Evolutionary conservation across 1,284 basidiomycete genomes (phyloP).

Genomic region (Cutaneotrichosporon dermatis): DNA sequence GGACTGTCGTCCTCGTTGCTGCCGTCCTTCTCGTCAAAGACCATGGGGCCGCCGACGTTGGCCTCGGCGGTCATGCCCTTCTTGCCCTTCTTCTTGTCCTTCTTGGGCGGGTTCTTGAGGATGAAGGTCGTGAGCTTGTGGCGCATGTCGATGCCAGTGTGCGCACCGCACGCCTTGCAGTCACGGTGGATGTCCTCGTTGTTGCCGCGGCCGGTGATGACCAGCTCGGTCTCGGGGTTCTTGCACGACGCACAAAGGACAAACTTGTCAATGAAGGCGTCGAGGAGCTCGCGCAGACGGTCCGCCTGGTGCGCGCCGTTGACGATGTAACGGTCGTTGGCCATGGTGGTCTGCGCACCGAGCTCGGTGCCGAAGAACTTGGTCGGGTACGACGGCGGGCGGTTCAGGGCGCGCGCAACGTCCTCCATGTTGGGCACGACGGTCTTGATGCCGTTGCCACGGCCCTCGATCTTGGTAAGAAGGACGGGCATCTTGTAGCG

Average conservation of each 20-base stretch:
- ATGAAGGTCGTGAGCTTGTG: conserved; percentile 97
- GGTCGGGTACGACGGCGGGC: conserved; percentile 90
- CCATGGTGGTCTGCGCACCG: conserved; percentile 93
- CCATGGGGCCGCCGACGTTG: conserved; percentile 43
- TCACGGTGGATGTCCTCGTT: conserved; percentile 86
- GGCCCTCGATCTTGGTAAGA: conserved; percentile 95
- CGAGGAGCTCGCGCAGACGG: conserved; percentile 91
- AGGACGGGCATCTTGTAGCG: conserved; percentile 80
- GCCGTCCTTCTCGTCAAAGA: conserved; percentile 40
- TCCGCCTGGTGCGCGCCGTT: conserved; percentile 93
- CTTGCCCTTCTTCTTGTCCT: conserved; percentile 62
- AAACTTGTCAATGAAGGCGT: conserved; percentile 96
- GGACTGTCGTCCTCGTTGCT: conserved; percentile 21
- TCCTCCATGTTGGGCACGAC: conserved; percentile 98
- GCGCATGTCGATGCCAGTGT: conserved; percentile 89
- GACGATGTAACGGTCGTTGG: conserved; percentile 97
- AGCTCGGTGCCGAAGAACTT: conserved; percentile 99
- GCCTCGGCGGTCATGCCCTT: conserved; percentile 48
- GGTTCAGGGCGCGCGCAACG: conserved; percentile 88
- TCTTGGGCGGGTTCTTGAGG: conserved; percentile 86
- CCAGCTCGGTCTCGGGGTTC: conserved; percentile 97
- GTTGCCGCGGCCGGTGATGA: conserved; percentile 66
- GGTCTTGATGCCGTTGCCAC: conserved; percentile 99
- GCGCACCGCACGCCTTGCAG: conserved; percentile 96
- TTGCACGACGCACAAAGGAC: conserved; percentile 97